Conservation (phyloP, 352 stramenopile species). For the Pelagophyceae sp. region DNA sequence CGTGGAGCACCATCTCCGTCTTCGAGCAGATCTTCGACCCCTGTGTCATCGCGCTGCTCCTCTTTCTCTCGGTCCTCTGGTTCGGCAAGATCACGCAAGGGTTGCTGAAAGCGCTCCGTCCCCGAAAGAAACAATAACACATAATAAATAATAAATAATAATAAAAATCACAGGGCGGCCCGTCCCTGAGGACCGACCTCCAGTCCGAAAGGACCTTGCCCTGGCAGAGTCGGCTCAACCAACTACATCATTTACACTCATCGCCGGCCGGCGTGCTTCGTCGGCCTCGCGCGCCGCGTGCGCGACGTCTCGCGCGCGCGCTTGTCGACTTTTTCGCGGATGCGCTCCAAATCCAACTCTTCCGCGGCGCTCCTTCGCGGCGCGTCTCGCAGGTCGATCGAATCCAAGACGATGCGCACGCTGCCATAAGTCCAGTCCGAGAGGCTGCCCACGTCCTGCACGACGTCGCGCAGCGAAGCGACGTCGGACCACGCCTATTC, state of each 20-base stretch:
- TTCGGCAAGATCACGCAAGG: neutral
- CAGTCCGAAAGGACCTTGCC: no score
- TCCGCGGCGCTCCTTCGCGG: neutral
- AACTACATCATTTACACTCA: no score
- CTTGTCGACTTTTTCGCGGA: neutral
- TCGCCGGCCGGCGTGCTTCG: no score
- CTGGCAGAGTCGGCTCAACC: no score
- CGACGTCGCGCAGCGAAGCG: neutral
- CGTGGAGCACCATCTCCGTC: neutral
- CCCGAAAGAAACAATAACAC: no score
- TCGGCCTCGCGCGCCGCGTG: neutral
- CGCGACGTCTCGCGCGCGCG: neutral
- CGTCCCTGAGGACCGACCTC: no score
- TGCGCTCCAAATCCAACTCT: neutral
- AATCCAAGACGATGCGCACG: neutral
- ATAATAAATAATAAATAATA: no score
- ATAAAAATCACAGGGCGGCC: no score
- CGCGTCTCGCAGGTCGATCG: constrained; percentile 4
- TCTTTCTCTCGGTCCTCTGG: neutral
- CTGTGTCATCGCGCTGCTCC: neutral
- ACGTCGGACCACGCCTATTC: constrained; percentile 5
- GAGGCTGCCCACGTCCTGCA: neutral
- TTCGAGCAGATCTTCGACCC: constrained; percentile 10
- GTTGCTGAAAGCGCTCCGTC: no score
- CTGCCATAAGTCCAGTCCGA: neutral